phyloP scores from a whole-genome alignment of 2,329 filamentous ascomycete species.

The Colletotrichum ledebouriae region DNA sequence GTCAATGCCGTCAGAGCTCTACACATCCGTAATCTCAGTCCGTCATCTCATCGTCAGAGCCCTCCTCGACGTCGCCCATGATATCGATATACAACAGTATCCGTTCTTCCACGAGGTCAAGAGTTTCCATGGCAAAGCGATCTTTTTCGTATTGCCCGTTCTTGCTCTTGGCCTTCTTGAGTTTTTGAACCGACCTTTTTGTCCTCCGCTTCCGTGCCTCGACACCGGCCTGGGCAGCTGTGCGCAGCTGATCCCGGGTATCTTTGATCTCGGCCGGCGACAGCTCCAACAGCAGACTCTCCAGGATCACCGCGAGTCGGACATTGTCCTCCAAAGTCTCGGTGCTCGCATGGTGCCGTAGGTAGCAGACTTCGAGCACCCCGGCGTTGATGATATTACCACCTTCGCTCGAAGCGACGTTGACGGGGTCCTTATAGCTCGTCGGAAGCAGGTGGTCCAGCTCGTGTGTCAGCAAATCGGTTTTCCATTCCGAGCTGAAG shows the following conservation, averaged over 20 bases:
- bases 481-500: slow-evolving; percentile 29
- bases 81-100: slow-evolving; percentile 48
- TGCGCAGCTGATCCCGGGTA: slow-evolving; percentile 54
- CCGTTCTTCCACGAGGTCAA: slow-evolving; percentile 60
- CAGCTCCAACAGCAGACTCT: slow-evolving; percentile 71
- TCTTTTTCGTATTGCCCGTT: slow-evolving; percentile 54
- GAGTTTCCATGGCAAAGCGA: slow-evolving; percentile 56
- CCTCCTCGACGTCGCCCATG: slow-evolving; percentile 20
- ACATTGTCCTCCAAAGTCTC: slow-evolving; percentile 76
- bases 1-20: neutral
- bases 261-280: slow-evolving; percentile 53
- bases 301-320: slow-evolving; percentile 77
- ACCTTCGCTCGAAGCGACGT: slow-evolving; percentile 54
- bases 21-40: slow-evolving; percentile 2
- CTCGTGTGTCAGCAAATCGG: slow-evolving; percentile 48
- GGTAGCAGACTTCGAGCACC: slow-evolving; percentile 70
- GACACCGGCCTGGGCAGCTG: slow-evolving; percentile 61
- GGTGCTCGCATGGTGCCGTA: slow-evolving; percentile 75
- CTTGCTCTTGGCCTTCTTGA: slow-evolving; percentile 2
- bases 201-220: slow-evolving; percentile 62
- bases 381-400: slow-evolving; percentile 57
- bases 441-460: slow-evolving; percentile 60
- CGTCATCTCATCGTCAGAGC: slow-evolving; percentile 27
- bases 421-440: slow-evolving; percentile 56
- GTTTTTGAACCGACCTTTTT: slow-evolving; percentile 51